Evolutionary conservation across 106 monocot species (phyloP).

Genomic region (Apostasia shenzhenica): DNA sequence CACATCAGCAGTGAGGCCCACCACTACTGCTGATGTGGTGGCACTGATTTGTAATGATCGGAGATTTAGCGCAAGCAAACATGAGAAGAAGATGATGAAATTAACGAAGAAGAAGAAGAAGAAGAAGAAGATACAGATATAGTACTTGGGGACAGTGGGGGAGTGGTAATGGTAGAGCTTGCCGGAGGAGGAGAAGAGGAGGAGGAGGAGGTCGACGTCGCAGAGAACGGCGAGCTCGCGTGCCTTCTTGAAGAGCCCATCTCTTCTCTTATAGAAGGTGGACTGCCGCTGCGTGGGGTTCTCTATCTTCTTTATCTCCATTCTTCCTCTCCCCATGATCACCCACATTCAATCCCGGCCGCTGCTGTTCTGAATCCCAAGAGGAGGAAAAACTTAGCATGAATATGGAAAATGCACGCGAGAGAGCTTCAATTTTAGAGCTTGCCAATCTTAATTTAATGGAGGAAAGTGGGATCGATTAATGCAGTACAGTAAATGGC

Average conservation of each 20-base stretch:
- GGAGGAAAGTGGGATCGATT: not conserved
- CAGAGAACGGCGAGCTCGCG: slow-evolving; percentile 76
- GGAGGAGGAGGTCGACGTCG: slow-evolving; percentile 72
- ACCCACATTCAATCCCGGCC: not conserved
- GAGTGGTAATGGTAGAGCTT: slow-evolving; percentile 76
- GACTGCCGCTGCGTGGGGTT: slow-evolving; percentile 79
- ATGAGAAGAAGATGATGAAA: not conserved
- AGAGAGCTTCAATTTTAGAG: not conserved
- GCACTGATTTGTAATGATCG: no score
- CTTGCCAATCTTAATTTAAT: not conserved
- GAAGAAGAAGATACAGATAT: not conserved
- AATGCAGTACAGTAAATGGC: not conserved
- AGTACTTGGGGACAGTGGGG: slow-evolving; percentile 49
- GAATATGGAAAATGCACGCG: slow-evolving; percentile 1
- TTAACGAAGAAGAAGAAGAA: not conserved
- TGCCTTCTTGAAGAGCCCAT: slow-evolving; percentile 91
- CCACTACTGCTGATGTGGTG: no score
- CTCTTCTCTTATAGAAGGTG: slow-evolving; percentile 96
- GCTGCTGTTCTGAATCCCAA: not conserved
- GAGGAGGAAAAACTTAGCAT: not conserved
- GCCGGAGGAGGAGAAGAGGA: slow-evolving; percentile 83
- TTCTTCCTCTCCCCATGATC: slow-evolving; percentile 72
- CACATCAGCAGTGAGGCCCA: no score
- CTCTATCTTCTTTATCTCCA: slow-evolving; percentile 87
- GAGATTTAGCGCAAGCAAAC: not conserved